phyloP scores from a whole-genome alignment of 2,329 filamentous ascomycete genomes.

The Cladosporium sp. region DNA sequence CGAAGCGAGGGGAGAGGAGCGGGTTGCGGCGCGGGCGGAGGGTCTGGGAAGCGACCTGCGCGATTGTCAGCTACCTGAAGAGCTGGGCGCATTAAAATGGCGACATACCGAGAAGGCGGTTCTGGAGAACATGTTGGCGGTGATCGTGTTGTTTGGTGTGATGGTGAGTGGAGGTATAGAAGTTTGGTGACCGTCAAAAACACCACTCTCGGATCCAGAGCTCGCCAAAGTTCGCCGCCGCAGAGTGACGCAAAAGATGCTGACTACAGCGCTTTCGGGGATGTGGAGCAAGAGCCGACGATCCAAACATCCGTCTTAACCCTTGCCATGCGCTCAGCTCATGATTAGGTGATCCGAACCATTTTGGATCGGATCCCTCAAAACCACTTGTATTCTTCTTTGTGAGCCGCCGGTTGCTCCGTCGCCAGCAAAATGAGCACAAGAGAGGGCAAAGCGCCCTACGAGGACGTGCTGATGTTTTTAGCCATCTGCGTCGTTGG shows the following conservation, averaged over 20 bases:
- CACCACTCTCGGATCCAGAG: no score
- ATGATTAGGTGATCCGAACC: not conserved
- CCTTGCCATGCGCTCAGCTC: not conserved
- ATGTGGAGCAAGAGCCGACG: not conserved
- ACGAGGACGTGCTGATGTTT: not conserved
- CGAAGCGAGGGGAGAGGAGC: constrained; percentile 39
- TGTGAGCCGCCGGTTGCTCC: no score
- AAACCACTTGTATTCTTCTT: no score
- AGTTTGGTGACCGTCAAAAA: no score
- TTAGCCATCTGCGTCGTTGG: not conserved
- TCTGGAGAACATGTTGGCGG: constrained; percentile 26
- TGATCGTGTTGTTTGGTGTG: constrained; percentile 11
- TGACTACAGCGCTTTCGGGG: constrained; percentile 1
- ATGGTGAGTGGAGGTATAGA: not conserved
- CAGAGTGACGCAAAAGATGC: constrained; percentile 10
- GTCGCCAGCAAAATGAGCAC: no score
- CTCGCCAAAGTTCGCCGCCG: constrained; percentile 10
- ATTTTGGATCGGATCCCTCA: no score
- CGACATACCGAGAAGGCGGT: constrained; percentile 23
- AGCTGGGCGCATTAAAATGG: not conserved
- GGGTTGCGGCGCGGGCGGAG: constrained; percentile 37
- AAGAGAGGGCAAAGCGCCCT: not conserved
- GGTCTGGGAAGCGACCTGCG: constrained; percentile 42
- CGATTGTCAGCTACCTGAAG: not conserved
- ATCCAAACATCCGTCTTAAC: not conserved